These are phyloP conservation scores for Westerdykella ornata DNA, from an alignment of 2,329 filamentous ascomycete species.

Conservation along the genomic window DNA sequence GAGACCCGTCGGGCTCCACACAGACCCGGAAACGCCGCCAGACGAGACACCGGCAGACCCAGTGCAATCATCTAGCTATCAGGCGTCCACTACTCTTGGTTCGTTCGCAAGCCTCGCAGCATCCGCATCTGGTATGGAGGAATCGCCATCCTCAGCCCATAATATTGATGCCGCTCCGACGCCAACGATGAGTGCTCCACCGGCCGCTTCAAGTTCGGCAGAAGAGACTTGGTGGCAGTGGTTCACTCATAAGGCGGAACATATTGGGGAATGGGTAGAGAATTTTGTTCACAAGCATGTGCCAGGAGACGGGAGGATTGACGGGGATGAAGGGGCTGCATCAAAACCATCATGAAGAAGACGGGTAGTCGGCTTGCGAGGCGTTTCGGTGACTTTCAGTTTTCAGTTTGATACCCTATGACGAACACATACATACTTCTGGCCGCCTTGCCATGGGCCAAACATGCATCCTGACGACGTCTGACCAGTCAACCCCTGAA, in stretches of 20 bases:
- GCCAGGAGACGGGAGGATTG: conserved; percentile 11
- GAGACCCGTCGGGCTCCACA: conserved; percentile 56
- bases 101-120: conserved; percentile 19
- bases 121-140: conserved; percentile 19
- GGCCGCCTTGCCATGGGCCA: too few relatives aligned
- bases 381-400: not conserved
- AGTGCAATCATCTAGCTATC: conserved; percentile 9
- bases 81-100: conserved; percentile 7
- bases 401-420: conserved; percentile 1
- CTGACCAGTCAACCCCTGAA: too few relatives aligned
- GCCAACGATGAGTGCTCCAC: conserved; percentile 12
- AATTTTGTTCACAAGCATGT: conserved; percentile 27
- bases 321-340: too few relatives aligned
- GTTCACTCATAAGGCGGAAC: conserved; percentile 33
- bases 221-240: conserved; percentile 32
- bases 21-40: conserved; percentile 40
- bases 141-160: conserved; percentile 6
- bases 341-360: not conserved
- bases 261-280: conserved; percentile 34
- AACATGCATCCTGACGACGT: too few relatives aligned
- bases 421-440: too few relatives aligned
- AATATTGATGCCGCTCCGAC: conserved; percentile 8
- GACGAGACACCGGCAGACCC: conserved; percentile 52
- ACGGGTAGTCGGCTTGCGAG: not conserved
- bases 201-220: conserved; percentile 7